Conservation (phyloP, 2,329 filamentous ascomycete species). For the Pseudovirgaria hyperparasitica region DNA sequence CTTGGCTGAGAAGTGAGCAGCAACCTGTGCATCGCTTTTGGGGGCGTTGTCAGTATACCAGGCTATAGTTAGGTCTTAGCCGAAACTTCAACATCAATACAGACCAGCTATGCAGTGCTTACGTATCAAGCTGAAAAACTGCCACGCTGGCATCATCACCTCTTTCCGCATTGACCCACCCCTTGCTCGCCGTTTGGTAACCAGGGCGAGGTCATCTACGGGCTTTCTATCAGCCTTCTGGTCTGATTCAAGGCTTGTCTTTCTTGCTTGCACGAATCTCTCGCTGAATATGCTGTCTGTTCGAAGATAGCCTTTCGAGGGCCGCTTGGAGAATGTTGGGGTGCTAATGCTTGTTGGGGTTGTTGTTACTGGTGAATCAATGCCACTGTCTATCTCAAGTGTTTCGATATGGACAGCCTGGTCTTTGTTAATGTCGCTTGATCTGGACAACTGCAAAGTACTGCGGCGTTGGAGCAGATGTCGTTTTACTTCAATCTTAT, state of each 20-base stretch:
- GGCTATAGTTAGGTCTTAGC: constrained; percentile 36
- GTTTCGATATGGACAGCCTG: constrained; percentile 31
- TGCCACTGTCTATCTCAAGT: constrained; percentile 22
- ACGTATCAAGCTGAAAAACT: constrained; percentile 91
- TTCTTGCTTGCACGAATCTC: constrained; percentile 19
- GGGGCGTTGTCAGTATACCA: constrained; percentile 68
- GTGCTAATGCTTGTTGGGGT: constrained; percentile 15
- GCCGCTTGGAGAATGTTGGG: constrained; percentile 16
- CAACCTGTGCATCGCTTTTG: constrained; percentile 63
- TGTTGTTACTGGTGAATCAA: constrained; percentile 22
- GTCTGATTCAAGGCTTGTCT: constrained; percentile 36
- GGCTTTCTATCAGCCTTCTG: constrained; percentile 28
- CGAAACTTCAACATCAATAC: constrained; percentile 2
- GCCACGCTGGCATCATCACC: constrained; percentile 92
- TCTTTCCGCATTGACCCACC: constrained; percentile 60
- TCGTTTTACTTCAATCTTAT: constrained; percentile 75
- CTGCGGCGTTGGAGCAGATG: constrained; percentile 53
- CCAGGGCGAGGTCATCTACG: constrained; percentile 19
- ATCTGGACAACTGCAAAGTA: constrained; percentile 39
- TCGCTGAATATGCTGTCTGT: constrained; percentile 39
- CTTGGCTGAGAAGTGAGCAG: constrained; percentile 71
- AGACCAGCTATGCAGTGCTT: constrained; percentile 24
- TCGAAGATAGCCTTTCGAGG: constrained; percentile 24
- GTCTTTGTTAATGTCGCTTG: constrained; percentile 20
- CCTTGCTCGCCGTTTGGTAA: too few species aligned